Percentiles rank a stretch among this genome's conserved stretches.
Evolutionary conservation across 192 early-diverging fungal genomes (phyloP).

Genomic region (Mortierella hygrophila): DNA sequence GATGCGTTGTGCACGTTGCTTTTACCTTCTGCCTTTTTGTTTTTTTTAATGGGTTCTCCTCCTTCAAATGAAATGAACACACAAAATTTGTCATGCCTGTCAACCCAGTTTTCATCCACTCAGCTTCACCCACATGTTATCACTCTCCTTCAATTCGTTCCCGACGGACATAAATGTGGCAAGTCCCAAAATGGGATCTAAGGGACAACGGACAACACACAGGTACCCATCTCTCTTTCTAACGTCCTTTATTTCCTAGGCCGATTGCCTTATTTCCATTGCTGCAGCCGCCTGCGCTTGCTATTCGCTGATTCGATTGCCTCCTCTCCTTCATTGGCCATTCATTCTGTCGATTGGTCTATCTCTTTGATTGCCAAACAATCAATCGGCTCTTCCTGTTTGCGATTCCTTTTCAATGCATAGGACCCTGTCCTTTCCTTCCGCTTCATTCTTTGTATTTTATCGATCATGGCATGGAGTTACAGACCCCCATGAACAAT

Average conservation of each 20-base stretch:
- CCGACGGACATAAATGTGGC: not conserved
- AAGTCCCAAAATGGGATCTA: not conserved
- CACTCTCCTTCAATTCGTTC: not conserved
- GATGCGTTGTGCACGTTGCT: conserved; percentile 3
- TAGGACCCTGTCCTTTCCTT: not conserved
- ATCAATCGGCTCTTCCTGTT: not conserved
- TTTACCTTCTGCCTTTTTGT: not conserved
- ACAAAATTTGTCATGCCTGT: not conserved
- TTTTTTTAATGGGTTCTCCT: not conserved
- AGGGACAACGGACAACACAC: not conserved
- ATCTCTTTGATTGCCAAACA: not conserved
- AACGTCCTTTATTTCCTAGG: not conserved
- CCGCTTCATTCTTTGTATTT: not conserved
- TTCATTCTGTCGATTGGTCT: not conserved
- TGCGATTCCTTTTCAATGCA: not conserved
- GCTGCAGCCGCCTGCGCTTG: too few relatives aligned
- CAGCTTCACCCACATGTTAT: not conserved
- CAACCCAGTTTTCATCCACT: not conserved
- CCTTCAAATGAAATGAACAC: not conserved
- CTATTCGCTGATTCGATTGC: not conserved
- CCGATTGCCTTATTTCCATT: not conserved
- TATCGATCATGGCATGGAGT: not conserved
- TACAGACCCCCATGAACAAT: not conserved
- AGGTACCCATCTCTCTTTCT: not conserved
- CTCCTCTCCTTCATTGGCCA: not conserved